Base-by-base conservation (phyloP, 139 green algal species). In the Ettlia oleoabundans region DNA sequence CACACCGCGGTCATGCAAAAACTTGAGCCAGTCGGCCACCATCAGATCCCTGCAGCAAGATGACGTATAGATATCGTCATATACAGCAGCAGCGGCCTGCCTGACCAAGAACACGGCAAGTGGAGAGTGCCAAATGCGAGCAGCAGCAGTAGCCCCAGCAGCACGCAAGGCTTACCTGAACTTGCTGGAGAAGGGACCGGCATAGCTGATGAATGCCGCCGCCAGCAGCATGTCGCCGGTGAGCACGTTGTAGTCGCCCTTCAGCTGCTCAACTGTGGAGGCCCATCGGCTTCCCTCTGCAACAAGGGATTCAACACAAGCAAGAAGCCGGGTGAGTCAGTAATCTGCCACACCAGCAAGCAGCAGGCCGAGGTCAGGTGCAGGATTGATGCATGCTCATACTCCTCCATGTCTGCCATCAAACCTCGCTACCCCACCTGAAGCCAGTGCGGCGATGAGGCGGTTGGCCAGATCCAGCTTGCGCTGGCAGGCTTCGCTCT, bases 381-480 rank as follows among this genome's bases (percentile, higher is more conserved):
- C 47, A 58, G 47, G 13, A 58, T n/a, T n/a, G n/a, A n/a, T n/a
- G n/a, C n/a, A n/a, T n/a, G n/a, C n/a, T n/a, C n/a, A n/a, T n/a
- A n/a, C n/a, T n/a, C n/a, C n/a, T n/a, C n/a, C n/a, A n/a, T n/a
- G n/a, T n/a, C n/a, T n/a, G n/a, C n/a, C n/a, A n/a, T n/a, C n/a
- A n/a, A n/a, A 73, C 15, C 35, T 53, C 19, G 30, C 66, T 32
- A 5, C 0, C 65, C 92, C 95, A 89, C 98, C 95, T 32, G 92
- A 91, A 4, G 92, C 92, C 71, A 98, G 86, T 2, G 94, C 95
- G 66, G 93, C 95, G 82, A 98, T 96, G 2, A 98, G 90, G 65
- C 95, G 90, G 82, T 97, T 93, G 18, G 95, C 95, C 32, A 98
- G 88, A 81, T 87, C 82, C 18, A 92, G 94, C 87, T 97, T 97